Base-by-base conservation (phyloP, 2,329 filamentous ascomycete genomes). In the Coniochaeta ligniaria region DNA sequence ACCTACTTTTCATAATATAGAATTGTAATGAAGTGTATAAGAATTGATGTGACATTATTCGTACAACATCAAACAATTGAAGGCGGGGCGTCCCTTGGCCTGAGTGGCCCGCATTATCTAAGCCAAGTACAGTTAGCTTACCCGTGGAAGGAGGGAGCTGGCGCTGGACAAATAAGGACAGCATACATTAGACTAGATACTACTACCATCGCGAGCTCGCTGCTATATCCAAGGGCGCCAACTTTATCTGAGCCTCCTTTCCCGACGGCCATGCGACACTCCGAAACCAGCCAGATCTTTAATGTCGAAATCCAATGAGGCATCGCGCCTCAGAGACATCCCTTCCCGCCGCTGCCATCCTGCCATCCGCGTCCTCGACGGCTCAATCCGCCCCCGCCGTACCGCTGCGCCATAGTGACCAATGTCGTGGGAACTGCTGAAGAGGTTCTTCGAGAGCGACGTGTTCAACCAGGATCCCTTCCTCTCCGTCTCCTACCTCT, bases 391-490 rank as follows among this genome's bases (percentile, higher is more conserved):
- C 67, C 68, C 66, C 66, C 63, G n/a, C 65, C 63, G 63, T 31
- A 35, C 36, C 35, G 20, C 22, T 20, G 56, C 35, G 56, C 56
- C 35, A 14, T 47, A 24, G 43, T 47, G 17, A 43, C 35, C 35
- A 58, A 58, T 58, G 87, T 89, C 87, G 80, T 94, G 90, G 90
- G 89, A 93, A 81, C 82, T 95, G 80, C 84, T 95, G 74, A 89
- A 91, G 82, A 87, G 91, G 77, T 93, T 94, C 85, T 87, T 95
- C 80, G 90, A 94, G 83, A 92, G 89, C 80, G 91, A 95, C 82
- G 90, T 95, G 81, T 95, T 95, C 83, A 94, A 93, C 80, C 88
- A 90, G 78, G 89, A 94, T 77, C 90, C 91, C 65, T 94, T 92
- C 75, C 87, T 95, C 75, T 89, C 90, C 63, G 91, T 95, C 73